These are phyloP conservation scores for Pythium phragmitis DNA, from an alignment of 352 stramenopile species.

Conservation along the genomic window DNA sequence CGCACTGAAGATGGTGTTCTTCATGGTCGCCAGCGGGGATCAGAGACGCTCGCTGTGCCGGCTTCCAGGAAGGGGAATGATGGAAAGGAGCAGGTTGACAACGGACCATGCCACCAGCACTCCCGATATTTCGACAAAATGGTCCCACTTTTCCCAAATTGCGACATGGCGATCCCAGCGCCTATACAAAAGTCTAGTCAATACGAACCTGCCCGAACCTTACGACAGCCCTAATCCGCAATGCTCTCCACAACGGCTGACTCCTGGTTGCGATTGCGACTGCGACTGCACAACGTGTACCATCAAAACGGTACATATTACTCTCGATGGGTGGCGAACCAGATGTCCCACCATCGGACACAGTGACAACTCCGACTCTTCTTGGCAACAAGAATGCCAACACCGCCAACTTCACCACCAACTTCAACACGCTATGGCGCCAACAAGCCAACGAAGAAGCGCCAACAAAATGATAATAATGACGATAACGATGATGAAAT, in stretches of 20 bases:
- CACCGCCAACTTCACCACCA: constrained; percentile 14
- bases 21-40: constrained; percentile 33
- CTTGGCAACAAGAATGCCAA: neutral
- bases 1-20: constrained; percentile 78
- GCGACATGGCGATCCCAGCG: constrained; percentile 17
- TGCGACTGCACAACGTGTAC: constrained; percentile 24
- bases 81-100: constrained; percentile 13
- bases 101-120: neutral
- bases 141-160: constrained; percentile 18
- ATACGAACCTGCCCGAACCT: neutral
- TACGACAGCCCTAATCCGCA: constrained; percentile 22
- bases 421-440: constrained; percentile 21
- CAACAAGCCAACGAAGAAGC: neutral
- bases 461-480: constrained; percentile 1
- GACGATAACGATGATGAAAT: constrained; percentile 14
- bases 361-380: neutral
- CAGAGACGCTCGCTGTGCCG: constrained; percentile 8
- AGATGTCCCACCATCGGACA: neutral
- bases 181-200: constrained; percentile 25
- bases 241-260: constrained; percentile 17
- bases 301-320: constrained; percentile 14
- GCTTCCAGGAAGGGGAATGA: constrained; percentile 25
- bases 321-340: neutral
- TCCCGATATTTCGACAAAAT: constrained; percentile 19
- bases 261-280: constrained; percentile 4